These are phyloP conservation scores for Prunella vulgaris DNA, from an alignment of 257 asterid species.

Conservation along the genomic window DNA sequence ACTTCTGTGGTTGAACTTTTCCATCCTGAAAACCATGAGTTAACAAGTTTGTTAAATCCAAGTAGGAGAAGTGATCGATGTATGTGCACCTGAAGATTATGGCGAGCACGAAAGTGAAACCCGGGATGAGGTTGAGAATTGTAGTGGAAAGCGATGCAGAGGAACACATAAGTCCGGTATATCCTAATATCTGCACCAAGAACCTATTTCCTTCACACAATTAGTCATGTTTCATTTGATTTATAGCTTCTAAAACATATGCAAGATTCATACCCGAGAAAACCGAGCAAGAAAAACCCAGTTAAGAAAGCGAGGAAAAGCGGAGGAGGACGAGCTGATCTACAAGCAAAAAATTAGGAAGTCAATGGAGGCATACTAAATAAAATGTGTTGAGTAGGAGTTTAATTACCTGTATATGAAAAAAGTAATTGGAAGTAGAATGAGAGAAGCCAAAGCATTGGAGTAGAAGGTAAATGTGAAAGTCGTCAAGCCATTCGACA, in stretches of 20 bases:
- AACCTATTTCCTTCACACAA: slow-evolving; percentile 26
- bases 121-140: slow-evolving; percentile 60
- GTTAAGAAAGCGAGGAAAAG: slow-evolving; percentile 35
- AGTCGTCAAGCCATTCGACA: slow-evolving; percentile 51
- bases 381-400: not conserved
- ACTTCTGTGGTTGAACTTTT: slow-evolving; percentile 37
- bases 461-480: slow-evolving; percentile 47
- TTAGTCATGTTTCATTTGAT: not conserved
- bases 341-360: slow-evolving; percentile 1
- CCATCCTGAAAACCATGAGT: slow-evolving; percentile 40
- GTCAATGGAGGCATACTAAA: not conserved
- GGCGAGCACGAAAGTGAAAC: slow-evolving; percentile 56
- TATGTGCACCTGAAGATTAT: slow-evolving; percentile 44
- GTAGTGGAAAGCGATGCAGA: slow-evolving; percentile 54
- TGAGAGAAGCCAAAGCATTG: slow-evolving; percentile 34
- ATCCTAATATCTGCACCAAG: slow-evolving; percentile 52
- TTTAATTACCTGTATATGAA: slow-evolving; percentile 39
- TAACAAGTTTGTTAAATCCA: not conserved
- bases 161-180: slow-evolving; percentile 43
- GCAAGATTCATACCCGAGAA: slow-evolving; percentile 43
- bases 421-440: slow-evolving; percentile 43
- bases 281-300: slow-evolving; percentile 58
- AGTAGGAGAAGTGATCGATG: not conserved
- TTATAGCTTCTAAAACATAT: not conserved
- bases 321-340: slow-evolving; percentile 51